Conservation (phyloP, 192 early-diverging fungal genomes). For the Dissophora ornata region DNA sequence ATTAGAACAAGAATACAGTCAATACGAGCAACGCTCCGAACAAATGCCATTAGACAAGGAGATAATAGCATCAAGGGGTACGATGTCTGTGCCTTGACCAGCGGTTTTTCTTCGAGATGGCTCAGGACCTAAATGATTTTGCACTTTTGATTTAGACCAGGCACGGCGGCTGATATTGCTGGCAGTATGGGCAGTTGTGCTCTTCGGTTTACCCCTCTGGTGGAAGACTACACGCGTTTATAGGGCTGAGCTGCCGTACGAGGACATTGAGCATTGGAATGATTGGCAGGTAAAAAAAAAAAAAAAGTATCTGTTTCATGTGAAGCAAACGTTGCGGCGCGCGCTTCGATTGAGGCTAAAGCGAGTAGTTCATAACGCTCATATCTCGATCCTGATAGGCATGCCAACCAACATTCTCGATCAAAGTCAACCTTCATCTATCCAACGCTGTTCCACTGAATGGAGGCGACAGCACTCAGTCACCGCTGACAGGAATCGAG, state of each 20-base stretch:
- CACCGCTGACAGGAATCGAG: background rate
- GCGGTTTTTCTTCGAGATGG: background rate
- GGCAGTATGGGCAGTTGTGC: conserved; percentile 67
- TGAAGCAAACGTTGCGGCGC: background rate
- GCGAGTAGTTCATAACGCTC: too few species aligned
- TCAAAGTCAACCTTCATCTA: conserved; percentile 30
- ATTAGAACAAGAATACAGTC: too few species aligned
- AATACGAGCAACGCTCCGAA: background rate
- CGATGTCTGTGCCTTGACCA: background rate
- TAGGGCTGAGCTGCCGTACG: conserved; percentile 75
- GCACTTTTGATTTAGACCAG: conserved; percentile 27
- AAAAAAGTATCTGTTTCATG: too few species aligned
- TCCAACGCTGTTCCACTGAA: background rate
- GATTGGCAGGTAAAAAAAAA: conserved; percentile 54
- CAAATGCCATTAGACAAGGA: conserved; percentile 22
- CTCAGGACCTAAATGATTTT: background rate
- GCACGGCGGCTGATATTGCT: conserved; percentile 55
- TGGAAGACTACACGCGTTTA: conserved; percentile 85
- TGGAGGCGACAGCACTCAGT: background rate
- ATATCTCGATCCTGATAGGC: conserved; percentile 4
- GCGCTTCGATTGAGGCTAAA: too few species aligned
- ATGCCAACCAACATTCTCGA: conserved; percentile 34
- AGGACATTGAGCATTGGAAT: conserved; percentile 69
- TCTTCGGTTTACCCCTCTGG: conserved; percentile 81
- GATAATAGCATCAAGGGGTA: conserved; percentile 6